Evolutionary conservation across 2,329 filamentous ascomycete genomes (phyloP).

Genomic region (Ceratocystis albifundus): DNA sequence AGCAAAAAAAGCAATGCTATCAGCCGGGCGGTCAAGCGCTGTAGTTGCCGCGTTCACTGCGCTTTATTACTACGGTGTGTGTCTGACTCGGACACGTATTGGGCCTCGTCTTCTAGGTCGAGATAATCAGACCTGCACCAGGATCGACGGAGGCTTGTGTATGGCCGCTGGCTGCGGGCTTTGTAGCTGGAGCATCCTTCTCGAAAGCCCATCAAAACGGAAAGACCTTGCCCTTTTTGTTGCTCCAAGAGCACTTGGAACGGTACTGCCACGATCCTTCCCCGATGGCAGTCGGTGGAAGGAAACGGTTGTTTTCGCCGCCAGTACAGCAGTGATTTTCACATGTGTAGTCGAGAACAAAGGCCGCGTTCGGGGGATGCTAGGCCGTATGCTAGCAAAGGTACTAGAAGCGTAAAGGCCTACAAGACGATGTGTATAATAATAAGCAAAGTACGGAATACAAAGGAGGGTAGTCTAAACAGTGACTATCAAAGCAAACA

Average conservation of each 20-base stretch:
- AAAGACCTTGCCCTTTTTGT: slow-evolving; percentile 74
- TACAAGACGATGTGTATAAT: not conserved
- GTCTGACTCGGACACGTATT: slow-evolving; percentile 60
- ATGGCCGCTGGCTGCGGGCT: slow-evolving; percentile 59
- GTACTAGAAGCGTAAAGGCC: slow-evolving; percentile 34
- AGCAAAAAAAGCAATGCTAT: slow-evolving; percentile 43
- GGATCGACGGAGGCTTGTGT: slow-evolving; percentile 53
- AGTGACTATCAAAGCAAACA: not conserved
- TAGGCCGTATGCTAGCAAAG: slow-evolving; percentile 48
- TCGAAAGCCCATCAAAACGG: slow-evolving; percentile 54
- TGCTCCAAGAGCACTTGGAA: slow-evolving; percentile 63
- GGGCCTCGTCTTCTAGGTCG: slow-evolving; percentile 56
- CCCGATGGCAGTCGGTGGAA: slow-evolving; percentile 50
- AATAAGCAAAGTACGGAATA: not conserved
- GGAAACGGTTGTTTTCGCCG: slow-evolving; percentile 54
- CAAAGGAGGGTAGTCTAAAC: not conserved
- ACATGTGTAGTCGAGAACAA: slow-evolving; percentile 54
- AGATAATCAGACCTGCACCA: slow-evolving; percentile 36
- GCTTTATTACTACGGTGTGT: slow-evolving; percentile 77
- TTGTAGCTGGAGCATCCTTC: slow-evolving; percentile 71
- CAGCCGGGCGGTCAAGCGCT: slow-evolving; percentile 58
- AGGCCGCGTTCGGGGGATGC: slow-evolving; percentile 52
- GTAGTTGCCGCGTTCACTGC: slow-evolving; percentile 69
- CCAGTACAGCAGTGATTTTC: slow-evolving; percentile 58
- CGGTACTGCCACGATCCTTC: slow-evolving; percentile 50